Evolutionary conservation across 345 rosid genomes (phyloP).

Genomic region (Salix brachista): DNA sequence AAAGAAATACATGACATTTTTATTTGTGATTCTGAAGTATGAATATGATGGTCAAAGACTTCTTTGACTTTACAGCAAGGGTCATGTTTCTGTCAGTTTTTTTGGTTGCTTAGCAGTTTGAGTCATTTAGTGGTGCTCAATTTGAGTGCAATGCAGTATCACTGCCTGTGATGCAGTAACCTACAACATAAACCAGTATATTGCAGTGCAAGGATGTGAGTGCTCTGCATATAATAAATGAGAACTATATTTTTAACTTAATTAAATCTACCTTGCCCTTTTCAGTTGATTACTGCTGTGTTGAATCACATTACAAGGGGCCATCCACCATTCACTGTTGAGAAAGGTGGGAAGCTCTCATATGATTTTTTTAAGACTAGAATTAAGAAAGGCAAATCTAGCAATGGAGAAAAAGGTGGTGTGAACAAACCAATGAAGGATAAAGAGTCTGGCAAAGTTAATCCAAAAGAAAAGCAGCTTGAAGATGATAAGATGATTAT

Average conservation of each 20-base stretch:
- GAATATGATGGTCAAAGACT: background rate
- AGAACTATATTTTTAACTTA: too few relatives aligned
- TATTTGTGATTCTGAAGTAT: background rate
- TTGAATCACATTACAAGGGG: constrained; percentile 69
- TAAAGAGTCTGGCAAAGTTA: constrained; percentile 9
- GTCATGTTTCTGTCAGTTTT: background rate
- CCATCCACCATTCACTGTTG: constrained; percentile 70
- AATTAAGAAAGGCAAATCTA: constrained; percentile 20
- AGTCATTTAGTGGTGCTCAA: background rate
- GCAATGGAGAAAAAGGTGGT: constrained; percentile 1
- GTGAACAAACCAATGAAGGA: background rate
- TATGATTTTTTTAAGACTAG: constrained; percentile 62
- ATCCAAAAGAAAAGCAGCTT: constrained; percentile 23
- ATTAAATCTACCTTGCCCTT: constrained; percentile 5
- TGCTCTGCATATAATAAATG: too few relatives aligned
- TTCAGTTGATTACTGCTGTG: constrained; percentile 67
- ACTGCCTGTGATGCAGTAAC: too few relatives aligned
- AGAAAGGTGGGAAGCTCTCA: constrained; percentile 70
- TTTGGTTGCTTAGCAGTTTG: background rate
- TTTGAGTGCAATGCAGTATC: background rate
- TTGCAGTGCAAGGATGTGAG: too few relatives aligned
- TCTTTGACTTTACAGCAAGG: background rate
- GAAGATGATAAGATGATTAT: constrained; percentile 72
- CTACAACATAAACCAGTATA: too few relatives aligned
- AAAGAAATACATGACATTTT: background rate